Evolutionary conservation across 108 stramenopile species (phyloP), one percentile per base, ranked within the genome.

Genomic region (Fragilariopsis cylindrus): DNA sequence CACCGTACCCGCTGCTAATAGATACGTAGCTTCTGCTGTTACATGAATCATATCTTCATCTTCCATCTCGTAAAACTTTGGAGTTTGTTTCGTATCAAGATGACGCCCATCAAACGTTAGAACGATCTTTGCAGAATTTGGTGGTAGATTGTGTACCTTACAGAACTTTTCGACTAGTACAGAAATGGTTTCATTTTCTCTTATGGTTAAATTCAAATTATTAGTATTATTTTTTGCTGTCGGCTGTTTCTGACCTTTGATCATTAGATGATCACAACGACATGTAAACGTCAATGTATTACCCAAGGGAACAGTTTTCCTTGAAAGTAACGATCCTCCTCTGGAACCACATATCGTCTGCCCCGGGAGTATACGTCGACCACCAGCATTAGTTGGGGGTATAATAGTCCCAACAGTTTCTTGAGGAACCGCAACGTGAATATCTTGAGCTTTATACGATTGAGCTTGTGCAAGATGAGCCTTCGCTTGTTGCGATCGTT

Each of bases 11-110:
- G 48, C 67, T 72, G 53, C 43, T 12, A 69, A 2, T 3, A 39
- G 42, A 43, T 43, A 43, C 39, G 65, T 7, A 3, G 65, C 70
- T 11, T 50, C 43, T 7, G 60, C 68, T 7, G 30, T 65, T 42
- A 82, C 81, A 73, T 91, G 87, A 16, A 91, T 70, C 48, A 92
- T 57, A 75, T 90, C 89, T 62, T 82, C 88, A 57, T 87, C 85
- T 60, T 89, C 88, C 81, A 92, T 87, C 2, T 90, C 92, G 78
- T 87, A 87, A 46, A 63, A 87, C 19, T 57, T 9, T 45, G 89
- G 89, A 5, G 85, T 84, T 47, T 83, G 64, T 3, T 55, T 74
- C 65, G 78, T 19, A 64, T 85, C 69, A 44, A 92, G 75, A 5
- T 48, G 74, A 50, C 77, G 65, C 8, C 88, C 88, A 55, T 88